phyloP scores from a whole-genome alignment of 768 basidiomycete species.

The Coprinellus micaceus region DNA sequence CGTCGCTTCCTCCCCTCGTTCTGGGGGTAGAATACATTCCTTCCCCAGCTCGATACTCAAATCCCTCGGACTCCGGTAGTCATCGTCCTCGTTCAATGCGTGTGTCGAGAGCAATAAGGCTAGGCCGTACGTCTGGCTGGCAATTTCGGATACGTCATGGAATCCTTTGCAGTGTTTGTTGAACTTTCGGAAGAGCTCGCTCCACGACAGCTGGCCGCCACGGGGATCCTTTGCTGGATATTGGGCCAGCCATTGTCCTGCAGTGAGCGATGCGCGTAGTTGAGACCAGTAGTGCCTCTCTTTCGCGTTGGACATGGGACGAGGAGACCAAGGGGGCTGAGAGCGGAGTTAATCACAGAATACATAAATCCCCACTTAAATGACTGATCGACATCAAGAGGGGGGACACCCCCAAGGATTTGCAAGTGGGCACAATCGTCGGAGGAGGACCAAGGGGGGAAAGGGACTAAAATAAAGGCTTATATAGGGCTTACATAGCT shows the following conservation, averaged over 20 bases:
- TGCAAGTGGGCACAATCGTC: too few species aligned
- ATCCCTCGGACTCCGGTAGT: slow-evolving; percentile 23
- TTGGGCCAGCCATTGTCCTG: slow-evolving; percentile 66
- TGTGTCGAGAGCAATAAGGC: slow-evolving; percentile 51
- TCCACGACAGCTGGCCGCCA: slow-evolving; percentile 59
- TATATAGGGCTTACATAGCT: too few species aligned
- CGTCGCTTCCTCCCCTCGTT: slow-evolving; percentile 54
- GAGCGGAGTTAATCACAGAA: neutral
- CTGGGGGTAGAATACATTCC: slow-evolving; percentile 56
- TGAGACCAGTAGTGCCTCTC: slow-evolving; percentile 78
- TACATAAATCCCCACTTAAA: too few species aligned
- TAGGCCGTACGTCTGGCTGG: slow-evolving; percentile 59
- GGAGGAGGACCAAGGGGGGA: too few species aligned
- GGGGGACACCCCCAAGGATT: too few species aligned
- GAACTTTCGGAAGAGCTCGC: slow-evolving; percentile 80
- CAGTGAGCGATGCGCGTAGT: slow-evolving; percentile 64
- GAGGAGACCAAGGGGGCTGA: neutral
- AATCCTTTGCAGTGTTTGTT: slow-evolving; percentile 75
- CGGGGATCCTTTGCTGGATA: slow-evolving; percentile 59
- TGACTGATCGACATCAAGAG: too few species aligned
- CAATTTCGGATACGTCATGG: slow-evolving; percentile 36
- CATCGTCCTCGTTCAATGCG: slow-evolving; percentile 53
- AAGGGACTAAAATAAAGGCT: too few species aligned
- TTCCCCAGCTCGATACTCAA: slow-evolving; percentile 44
- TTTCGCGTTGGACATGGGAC: slow-evolving; percentile 40